Percentiles rank a stretch among this genome's conserved stretches.
Conservation (phyloP, 106 monocot species). For the Posidonia australis region DNA sequence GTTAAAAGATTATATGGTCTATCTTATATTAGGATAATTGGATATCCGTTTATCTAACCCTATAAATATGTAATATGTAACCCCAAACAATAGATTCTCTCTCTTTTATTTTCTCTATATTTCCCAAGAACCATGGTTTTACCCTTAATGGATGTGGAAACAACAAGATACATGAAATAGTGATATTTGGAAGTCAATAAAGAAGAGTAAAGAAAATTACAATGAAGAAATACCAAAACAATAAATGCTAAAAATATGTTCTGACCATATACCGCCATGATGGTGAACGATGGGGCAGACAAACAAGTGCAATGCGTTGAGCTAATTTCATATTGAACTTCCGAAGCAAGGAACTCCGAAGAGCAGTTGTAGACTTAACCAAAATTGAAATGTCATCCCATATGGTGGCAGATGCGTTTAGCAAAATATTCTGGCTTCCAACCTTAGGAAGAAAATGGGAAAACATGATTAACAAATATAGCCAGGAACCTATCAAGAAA, state of each 20-base stretch:
- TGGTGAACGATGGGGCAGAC: slow-evolving; percentile 61
- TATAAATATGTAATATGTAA: no score
- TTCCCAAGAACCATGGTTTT: no score
- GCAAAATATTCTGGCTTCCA: slow-evolving; percentile 48
- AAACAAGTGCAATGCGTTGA: slow-evolving; percentile 72
- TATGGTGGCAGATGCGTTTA: slow-evolving; percentile 32
- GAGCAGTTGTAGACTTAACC: slow-evolving; percentile 56
- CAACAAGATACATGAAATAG: no score
- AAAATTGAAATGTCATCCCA: slow-evolving; percentile 62
- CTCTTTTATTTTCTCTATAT: no score
- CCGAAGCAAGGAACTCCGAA: slow-evolving; percentile 68
- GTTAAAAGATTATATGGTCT: no score
- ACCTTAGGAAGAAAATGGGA: slow-evolving; percentile 36
- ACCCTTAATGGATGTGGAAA: no score
- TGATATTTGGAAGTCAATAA: background rate
- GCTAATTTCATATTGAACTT: slow-evolving; percentile 84
- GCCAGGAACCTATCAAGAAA: background rate
- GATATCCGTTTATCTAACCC: no score
- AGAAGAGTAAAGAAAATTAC: background rate
- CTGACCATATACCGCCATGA: slow-evolving; percentile 83
- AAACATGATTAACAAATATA: background rate
- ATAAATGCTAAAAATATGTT: no score
- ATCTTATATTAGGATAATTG: no score
- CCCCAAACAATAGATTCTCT: no score
- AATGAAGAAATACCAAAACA: no score